Conservation (phyloP, 179 eudicot genomes). For the Beta macrorhiza region DNA sequence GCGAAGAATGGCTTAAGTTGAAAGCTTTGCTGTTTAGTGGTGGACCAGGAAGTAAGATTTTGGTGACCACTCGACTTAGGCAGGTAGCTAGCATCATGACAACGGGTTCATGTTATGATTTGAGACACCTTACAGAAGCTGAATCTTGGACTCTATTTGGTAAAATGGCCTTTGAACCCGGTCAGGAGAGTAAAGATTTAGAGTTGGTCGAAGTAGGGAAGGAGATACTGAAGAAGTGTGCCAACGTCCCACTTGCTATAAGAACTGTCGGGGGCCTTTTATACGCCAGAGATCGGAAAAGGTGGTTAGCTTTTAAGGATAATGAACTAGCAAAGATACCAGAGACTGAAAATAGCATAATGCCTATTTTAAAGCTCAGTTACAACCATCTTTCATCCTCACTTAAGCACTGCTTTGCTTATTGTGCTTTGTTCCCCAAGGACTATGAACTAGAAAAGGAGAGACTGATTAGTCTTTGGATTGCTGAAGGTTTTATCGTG, state of each 20-base stretch:
- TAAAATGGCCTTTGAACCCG: slow-evolving; percentile 22
- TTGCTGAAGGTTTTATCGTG: slow-evolving; percentile 13
- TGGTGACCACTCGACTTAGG: slow-evolving; percentile 34
- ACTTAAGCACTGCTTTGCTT: slow-evolving; percentile 27
- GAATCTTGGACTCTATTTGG: slow-evolving; percentile 27
- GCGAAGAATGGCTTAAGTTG: slow-evolving; percentile 25
- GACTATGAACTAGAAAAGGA: slow-evolving; percentile 14
- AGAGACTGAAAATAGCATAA: slow-evolving; percentile 16
- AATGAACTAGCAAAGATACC: slow-evolving; percentile 1
- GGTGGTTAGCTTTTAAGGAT: slow-evolving; percentile 28
- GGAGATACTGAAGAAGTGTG: slow-evolving; percentile 14
- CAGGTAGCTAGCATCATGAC: slow-evolving; percentile 28
- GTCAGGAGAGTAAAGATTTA: slow-evolving; percentile 10
- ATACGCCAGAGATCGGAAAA: slow-evolving; percentile 13
- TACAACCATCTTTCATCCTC: slow-evolving; percentile 12
- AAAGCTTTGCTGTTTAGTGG: slow-evolving; percentile 24
- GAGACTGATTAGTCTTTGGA: slow-evolving; percentile 8
- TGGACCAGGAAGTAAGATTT: slow-evolving; percentile 27
- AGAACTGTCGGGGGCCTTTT: slow-evolving; percentile 25
- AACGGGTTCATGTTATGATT: slow-evolving; percentile 8
- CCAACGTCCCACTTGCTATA: slow-evolving; percentile 18
- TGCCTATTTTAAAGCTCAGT: slow-evolving; percentile 27
- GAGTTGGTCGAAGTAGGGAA: slow-evolving; percentile 9
- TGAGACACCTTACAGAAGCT: slow-evolving; percentile 24
- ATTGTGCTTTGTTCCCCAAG: slow-evolving; percentile 15